Conservation (phyloP, 1,139 yeast species). For the Casaregolazyma suthepensis region DNA sequence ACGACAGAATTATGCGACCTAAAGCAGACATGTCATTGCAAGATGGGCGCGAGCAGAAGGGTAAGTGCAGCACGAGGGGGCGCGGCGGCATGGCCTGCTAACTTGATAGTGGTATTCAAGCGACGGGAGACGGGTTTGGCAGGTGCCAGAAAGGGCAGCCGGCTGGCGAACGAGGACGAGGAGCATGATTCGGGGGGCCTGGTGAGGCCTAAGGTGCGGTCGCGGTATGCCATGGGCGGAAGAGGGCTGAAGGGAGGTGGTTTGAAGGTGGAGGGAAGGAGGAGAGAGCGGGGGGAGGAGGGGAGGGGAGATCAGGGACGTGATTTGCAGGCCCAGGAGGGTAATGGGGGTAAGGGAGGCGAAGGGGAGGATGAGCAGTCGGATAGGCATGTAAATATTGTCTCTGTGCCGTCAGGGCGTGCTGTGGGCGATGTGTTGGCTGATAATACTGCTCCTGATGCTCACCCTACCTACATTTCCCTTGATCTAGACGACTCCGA, state of each 20-base stretch:
- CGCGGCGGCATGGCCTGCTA: background rate
- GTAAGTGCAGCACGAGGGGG: background rate
- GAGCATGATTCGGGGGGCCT: background rate
- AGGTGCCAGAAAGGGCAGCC: background rate
- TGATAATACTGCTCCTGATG: too few relatives aligned
- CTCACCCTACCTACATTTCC: constrained; percentile 1
- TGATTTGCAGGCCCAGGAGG: background rate
- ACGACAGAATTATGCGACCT: background rate
- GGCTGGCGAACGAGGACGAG: constrained; percentile 1
- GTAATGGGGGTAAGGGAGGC: constrained; percentile 6
- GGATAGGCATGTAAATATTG: too few relatives aligned
- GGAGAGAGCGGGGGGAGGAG: background rate
- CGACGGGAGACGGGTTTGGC: background rate
- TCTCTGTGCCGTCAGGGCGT: too few relatives aligned
- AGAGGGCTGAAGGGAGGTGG: background rate
- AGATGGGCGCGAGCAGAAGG: background rate
- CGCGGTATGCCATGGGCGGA: background rate
- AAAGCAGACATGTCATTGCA: background rate
- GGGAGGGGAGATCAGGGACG: background rate
- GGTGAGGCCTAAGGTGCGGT: background rate
- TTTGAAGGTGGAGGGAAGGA: background rate
- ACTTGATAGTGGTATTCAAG: background rate
- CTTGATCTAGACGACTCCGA: constrained; percentile 3
- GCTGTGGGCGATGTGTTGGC: too few relatives aligned
- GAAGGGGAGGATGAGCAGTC: constrained; percentile 3